phyloP scores from a whole-genome alignment of 495 filamentous ascomycete species.

The Pseudomonodictys pantanalensis region DNA sequence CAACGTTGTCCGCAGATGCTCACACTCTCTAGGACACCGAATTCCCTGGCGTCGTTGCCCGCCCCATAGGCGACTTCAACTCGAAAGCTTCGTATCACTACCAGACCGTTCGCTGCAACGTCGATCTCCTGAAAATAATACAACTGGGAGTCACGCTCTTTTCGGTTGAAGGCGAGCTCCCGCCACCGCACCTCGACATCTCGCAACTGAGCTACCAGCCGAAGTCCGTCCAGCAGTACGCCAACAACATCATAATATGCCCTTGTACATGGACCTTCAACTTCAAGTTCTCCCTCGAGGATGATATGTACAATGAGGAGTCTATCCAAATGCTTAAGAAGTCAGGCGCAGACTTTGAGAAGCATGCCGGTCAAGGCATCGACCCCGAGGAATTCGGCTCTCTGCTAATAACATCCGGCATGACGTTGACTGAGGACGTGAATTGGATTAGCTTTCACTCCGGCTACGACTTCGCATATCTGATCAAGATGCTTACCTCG shows the following conservation, averaged over 20 bases:
- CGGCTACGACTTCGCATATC: conserved; percentile 97
- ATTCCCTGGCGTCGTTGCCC: conserved; percentile 91
- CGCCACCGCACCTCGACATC: conserved; percentile 62
- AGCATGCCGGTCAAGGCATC: conserved; percentile 84
- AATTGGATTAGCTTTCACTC: conserved; percentile 97
- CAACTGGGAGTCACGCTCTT: conserved; percentile 94
- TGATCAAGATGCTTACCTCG: conserved; percentile 86
- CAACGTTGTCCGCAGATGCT: not conserved
- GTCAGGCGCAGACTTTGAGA: conserved; percentile 81
- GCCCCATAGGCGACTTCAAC: conserved; percentile 88
- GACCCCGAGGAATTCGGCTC: conserved; percentile 84
- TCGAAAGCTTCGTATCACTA: conserved; percentile 98
- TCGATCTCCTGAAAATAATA: conserved; percentile 94
- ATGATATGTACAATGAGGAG: conserved; percentile 94
- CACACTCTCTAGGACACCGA: conserved; percentile 75
- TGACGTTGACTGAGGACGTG: conserved; percentile 84
- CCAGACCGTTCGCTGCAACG: conserved; percentile 94
- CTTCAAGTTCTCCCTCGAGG: conserved; percentile 89
- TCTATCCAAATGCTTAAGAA: conserved; percentile 85
- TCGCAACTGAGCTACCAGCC: conserved; percentile 46
- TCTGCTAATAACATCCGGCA: conserved; percentile 82
- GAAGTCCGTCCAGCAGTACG: conserved; percentile 38
- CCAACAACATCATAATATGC: conserved; percentile 59
- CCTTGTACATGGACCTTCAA: conserved; percentile 99
- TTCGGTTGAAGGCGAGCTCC: conserved; percentile 79